phyloP scores from a whole-genome alignment of 352 stramenopile genomes.

The Phytopythium aichiense region DNA sequence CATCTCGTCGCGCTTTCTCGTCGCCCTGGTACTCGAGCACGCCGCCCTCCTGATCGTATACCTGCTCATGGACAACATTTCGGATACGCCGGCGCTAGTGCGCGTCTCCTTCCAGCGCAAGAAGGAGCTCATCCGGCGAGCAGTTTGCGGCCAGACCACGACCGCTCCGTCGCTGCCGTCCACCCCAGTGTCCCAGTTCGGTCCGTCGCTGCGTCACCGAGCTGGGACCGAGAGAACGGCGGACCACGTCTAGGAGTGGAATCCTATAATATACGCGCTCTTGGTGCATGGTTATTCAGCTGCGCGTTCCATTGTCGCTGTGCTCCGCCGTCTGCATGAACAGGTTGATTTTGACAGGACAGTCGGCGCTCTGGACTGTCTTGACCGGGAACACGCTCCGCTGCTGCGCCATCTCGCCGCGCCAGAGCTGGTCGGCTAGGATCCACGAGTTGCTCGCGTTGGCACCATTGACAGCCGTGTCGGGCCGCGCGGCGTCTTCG shows the following conservation, averaged over 20 bases:
- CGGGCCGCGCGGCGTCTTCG: constrained; percentile 34
- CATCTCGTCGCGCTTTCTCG: constrained; percentile 73
- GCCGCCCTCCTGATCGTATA: constrained; percentile 71
- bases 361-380: constrained; percentile 24
- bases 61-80: constrained; percentile 78
- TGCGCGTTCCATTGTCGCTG: neutral
- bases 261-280: neutral
- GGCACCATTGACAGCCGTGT: constrained; percentile 33
- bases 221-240: neutral
- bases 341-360: constrained; percentile 54
- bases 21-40: constrained; percentile 74
- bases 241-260: neutral
- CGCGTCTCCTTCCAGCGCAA: constrained; percentile 81
- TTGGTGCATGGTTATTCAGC: neutral
- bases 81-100: constrained; percentile 66
- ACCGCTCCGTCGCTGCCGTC: constrained; percentile 17
- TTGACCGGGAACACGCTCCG: constrained; percentile 43
- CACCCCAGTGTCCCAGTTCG: constrained; percentile 9
- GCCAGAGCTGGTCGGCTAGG: constrained; percentile 52
- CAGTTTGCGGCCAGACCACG: constrained; percentile 72
- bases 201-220: neutral
- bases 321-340: constrained; percentile 39
- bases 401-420: constrained; percentile 22
- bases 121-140: constrained; percentile 78
- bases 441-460: constrained; percentile 64